These are phyloP conservation scores for Trametes villosa DNA, from an alignment of 768 basidiomycete genomes.

Conservation along the genomic window DNA sequence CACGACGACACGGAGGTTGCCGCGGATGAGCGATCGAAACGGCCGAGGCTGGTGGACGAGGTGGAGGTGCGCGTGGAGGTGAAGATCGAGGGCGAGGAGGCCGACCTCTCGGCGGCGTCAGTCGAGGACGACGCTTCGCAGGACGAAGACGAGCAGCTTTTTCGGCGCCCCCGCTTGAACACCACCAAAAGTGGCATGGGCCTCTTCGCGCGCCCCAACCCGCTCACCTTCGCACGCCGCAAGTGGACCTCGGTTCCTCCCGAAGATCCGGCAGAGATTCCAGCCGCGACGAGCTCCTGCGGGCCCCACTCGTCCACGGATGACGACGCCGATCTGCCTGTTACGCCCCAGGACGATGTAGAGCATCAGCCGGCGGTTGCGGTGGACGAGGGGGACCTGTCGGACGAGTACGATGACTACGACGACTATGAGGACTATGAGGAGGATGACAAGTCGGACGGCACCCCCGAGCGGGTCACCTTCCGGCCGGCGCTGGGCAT, in stretches of 20 bases:
- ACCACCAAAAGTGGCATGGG: slow-evolving; percentile 18
- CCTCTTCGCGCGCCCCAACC: slow-evolving; percentile 36
- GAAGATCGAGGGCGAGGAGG: slow-evolving; percentile 26
- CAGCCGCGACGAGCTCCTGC: neutral
- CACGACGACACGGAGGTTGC: slow-evolving; percentile 9
- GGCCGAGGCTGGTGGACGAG: slow-evolving; percentile 11
- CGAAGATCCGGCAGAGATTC: slow-evolving; percentile 12
- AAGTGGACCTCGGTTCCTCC: slow-evolving; percentile 34
- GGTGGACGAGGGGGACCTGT: neutral
- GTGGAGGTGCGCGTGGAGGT: slow-evolving; percentile 8
- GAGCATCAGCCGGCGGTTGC: slow-evolving; percentile 5
- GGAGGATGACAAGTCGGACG: slow-evolving; percentile 17
- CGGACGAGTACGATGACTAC: slow-evolving; percentile 12
- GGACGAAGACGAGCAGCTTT: slow-evolving; percentile 21
- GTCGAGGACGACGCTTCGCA: slow-evolving; percentile 20
- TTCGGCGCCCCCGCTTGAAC: slow-evolving; percentile 20
- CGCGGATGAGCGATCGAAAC: slow-evolving; percentile 26
- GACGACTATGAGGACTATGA: slow-evolving; percentile 19
- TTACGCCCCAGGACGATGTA: slow-evolving; percentile 26
- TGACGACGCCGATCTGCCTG: slow-evolving; percentile 29
- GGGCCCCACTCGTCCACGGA: slow-evolving; percentile 20
- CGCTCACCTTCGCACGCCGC: slow-evolving; percentile 39
- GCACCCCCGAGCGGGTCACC: slow-evolving; percentile 8
- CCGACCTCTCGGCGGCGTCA: slow-evolving; percentile 13
- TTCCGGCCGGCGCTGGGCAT: slow-evolving; percentile 3